Evolutionary conservation across 1,284 basidiomycete species (phyloP), one percentile per base, ranked within the genome.

Genomic region (Rhodotorula glutinis): DNA sequence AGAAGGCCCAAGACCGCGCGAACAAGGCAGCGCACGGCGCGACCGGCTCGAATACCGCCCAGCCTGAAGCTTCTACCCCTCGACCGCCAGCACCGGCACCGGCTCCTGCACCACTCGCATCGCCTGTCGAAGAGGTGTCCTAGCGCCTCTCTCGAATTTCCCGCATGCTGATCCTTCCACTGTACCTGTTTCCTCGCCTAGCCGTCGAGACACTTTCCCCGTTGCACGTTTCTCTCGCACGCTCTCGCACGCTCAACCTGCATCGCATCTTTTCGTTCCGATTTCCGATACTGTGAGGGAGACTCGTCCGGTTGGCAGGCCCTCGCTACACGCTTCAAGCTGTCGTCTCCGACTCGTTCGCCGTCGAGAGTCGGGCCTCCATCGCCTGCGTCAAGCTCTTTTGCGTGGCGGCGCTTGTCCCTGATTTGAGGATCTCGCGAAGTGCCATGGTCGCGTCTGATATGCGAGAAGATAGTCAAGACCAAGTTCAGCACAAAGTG

Each of bases 341-440:
- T 38, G 33, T 38, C 33, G 33, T 11, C 33, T 5, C 33, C 5
- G 33, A 7, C 33, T 38, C 33, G 33, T 11, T 38, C 33, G 33
- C 41, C 40, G 54, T 53, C 46, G 54, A 29, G 4, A 71, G 27
- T 46, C 69, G 41, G 5, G 94, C 92, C 77, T 91, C 91, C 44
- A 90, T 88, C 49, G 83, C 83, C 66, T 83, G 83, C 23, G 92
- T 95, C 73, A 95, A 83, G 66, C 82, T 82, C 25, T 85, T 89
- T 79, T 95, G 92, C 78, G 87, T 88, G 78, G 91, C 90, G 13
- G 90, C 88, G 74, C 90, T 91, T 17, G 92, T 96, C 75, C 94
- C 91, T 49, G 88, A 89, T 80, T 93, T 92, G 61, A 76, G 67
- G 21, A 76, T 63, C 47, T 76, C 75, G 51, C 93, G 85, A 70